Percentiles rank a stretch among this genome's conserved stretches.
phyloP scores from a whole-genome alignment of 1,284 basidiomycete genomes.

The Pseudomicrostroma phylloplanum region DNA sequence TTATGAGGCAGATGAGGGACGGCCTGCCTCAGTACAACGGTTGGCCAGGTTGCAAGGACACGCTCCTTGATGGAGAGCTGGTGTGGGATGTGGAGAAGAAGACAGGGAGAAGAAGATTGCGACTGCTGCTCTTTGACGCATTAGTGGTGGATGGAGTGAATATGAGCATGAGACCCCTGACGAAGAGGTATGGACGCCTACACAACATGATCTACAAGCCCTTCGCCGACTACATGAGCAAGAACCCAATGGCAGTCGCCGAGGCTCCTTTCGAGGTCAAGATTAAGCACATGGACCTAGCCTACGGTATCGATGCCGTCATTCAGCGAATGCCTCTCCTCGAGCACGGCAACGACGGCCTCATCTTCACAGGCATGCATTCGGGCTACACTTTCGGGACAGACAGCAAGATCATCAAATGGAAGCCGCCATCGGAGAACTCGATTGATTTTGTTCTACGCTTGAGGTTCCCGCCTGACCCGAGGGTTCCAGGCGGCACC shows the following conservation, averaged over 20 bases:
- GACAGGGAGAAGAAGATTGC: conserved; percentile 63
- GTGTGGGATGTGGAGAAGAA: conserved; percentile 72
- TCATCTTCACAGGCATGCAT: conserved; percentile 90
- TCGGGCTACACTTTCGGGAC: conserved; percentile 82
- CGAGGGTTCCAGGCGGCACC: conserved; percentile 38
- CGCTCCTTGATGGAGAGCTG: conserved; percentile 87
- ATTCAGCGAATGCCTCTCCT: conserved; percentile 79
- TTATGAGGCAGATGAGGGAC: neutral
- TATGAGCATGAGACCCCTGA: conserved; percentile 73
- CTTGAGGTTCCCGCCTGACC: conserved; percentile 73
- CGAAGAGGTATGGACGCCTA: conserved; percentile 82
- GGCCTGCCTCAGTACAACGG: neutral
- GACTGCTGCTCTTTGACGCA: conserved; percentile 87
- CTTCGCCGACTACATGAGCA: conserved; percentile 64
- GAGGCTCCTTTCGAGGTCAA: conserved; percentile 78
- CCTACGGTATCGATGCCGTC: conserved; percentile 80
- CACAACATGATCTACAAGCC: conserved; percentile 76
- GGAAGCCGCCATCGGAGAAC: conserved; percentile 98
- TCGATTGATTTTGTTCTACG: conserved; percentile 95
- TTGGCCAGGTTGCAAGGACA: conserved; percentile 58
- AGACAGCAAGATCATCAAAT: conserved; percentile 81
- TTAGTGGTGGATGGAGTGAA: conserved; percentile 79
- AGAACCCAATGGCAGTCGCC: conserved; percentile 63
- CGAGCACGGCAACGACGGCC: conserved; percentile 87
- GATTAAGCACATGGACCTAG: conserved; percentile 81